Percentiles rank a stretch among this genome's conserved stretches.
These are phyloP conservation scores for Opeltia flavorubescens DNA, from an alignment of 495 filamentous ascomycete species.

Conservation along the genomic window DNA sequence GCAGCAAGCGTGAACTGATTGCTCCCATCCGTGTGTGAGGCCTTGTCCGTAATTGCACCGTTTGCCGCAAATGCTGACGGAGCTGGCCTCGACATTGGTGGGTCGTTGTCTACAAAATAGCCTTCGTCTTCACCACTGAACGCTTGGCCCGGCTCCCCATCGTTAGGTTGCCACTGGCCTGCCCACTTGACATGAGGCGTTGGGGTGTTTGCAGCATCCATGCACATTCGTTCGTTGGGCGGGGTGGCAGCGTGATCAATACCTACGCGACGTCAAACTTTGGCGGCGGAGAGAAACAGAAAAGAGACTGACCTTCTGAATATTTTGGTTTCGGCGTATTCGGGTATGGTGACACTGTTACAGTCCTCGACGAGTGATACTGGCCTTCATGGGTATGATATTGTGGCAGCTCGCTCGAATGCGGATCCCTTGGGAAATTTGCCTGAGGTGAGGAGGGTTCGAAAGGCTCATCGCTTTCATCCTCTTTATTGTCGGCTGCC, in stretches of 20 bases:
- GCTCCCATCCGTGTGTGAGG: too few species aligned
- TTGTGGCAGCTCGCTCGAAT: background rate
- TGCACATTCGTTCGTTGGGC: background rate
- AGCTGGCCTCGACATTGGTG: background rate
- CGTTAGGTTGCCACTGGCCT: conserved; percentile 20
- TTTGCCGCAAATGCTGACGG: too few species aligned
- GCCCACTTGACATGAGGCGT: background rate
- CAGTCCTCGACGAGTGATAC: too few species aligned
- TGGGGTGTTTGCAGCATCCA: background rate
- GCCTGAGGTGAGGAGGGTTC: background rate
- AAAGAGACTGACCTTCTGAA: too few species aligned
- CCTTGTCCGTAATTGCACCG: too few species aligned
- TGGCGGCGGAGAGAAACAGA: too few species aligned
- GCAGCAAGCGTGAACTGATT: background rate
- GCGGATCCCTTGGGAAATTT: background rate
- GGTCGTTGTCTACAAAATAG: conserved; percentile 7
- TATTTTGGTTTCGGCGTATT: too few species aligned
- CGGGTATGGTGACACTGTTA: too few species aligned
- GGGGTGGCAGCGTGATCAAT: background rate
- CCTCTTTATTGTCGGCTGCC: background rate
- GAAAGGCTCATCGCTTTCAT: background rate
- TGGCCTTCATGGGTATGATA: too few species aligned
- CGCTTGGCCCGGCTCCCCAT: conserved; percentile 28
- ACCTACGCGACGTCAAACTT: background rate
- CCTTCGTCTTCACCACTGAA: conserved; percentile 18